Percentiles rank a stretch among this genome's conserved stretches.
Conservation (phyloP, 352 stramenopile genomes). For the Globisporangium ultimum region DNA sequence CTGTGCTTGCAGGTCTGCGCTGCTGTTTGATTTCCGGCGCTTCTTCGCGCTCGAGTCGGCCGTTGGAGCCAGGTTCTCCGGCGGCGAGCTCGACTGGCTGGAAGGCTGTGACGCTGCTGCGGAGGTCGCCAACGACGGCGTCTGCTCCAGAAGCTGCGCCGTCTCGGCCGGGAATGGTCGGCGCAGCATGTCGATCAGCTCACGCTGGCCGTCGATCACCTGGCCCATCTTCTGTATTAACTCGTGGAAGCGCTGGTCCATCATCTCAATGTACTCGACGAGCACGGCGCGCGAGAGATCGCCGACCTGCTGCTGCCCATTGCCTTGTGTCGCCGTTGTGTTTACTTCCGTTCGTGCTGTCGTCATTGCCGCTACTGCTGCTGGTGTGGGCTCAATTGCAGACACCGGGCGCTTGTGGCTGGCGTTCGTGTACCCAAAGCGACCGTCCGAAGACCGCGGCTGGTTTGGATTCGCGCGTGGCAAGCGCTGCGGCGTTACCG, state of each 20-base stretch:
- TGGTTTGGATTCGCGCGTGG: not conserved
- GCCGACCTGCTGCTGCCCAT: not conserved
- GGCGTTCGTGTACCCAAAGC: constrained; percentile 4
- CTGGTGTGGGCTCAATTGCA: constrained; percentile 17
- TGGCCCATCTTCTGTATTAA: constrained; percentile 72
- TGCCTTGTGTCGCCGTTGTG: not conserved
- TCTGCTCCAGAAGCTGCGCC: constrained; percentile 20
- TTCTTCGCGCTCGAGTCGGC: constrained; percentile 22
- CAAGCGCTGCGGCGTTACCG: not conserved
- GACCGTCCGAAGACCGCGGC: not conserved
- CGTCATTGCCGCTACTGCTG: not conserved
- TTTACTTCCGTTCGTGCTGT: not conserved
- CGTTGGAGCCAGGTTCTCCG: not conserved
- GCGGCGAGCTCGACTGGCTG: not conserved
- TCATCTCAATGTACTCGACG: constrained; percentile 55
- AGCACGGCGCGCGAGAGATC: constrained; percentile 39
- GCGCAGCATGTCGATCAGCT: constrained; percentile 61
- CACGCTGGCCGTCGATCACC: constrained; percentile 71
- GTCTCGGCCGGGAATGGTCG: constrained; percentile 21
- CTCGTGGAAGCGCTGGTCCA: constrained; percentile 73
- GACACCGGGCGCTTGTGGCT: constrained; percentile 24
- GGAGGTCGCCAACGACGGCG: constrained; percentile 26
- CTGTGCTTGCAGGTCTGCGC: constrained; percentile 1
- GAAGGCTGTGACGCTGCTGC: constrained; percentile 15
- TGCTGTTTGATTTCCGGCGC: constrained; percentile 25